phyloP scores from a whole-genome alignment of 176 grass and related monocot genomes.

The Juncus effusus region DNA sequence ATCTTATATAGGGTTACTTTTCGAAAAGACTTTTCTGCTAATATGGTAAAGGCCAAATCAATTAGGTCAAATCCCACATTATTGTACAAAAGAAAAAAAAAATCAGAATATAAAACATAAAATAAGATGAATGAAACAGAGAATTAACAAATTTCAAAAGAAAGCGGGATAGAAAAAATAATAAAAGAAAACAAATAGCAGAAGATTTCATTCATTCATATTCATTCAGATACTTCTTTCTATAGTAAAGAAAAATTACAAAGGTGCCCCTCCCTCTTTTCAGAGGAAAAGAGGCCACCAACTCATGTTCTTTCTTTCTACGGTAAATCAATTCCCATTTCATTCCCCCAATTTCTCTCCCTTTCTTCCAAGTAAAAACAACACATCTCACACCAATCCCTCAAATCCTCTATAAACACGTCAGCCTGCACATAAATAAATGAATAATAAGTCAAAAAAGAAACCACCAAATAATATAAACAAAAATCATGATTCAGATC shows the following conservation, averaged over 20 bases:
- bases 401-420: slow-evolving; percentile 15
- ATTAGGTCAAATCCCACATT: no score
- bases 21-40: no score
- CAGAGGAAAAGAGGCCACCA: slow-evolving; percentile 8
- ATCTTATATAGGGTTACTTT: no score
- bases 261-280: slow-evolving; percentile 15
- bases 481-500: no score
- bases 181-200: slow-evolving; percentile 3
- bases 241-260: slow-evolving; percentile 28
- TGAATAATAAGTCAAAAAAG: no score
- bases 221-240: slow-evolving; percentile 33
- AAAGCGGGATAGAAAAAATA: neutral
- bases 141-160: no score
- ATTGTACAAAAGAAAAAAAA: no score
- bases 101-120: no score
- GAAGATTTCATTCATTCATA: slow-evolving; percentile 4
- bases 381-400: slow-evolving; percentile 15
- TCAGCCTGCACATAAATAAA: no score
- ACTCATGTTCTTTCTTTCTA: slow-evolving; percentile 19
- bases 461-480: no score
- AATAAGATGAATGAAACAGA: no score
- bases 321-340: slow-evolving; percentile 6
- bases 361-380: slow-evolving; percentile 25
- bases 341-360: neutral
- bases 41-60: no score